A percentile compares a stretch with the other conserved stretches of the same genome.
Evolutionary conservation across 2,329 filamentous ascomycete genomes (phyloP).

Genomic region (Aspergillus bombycis): DNA sequence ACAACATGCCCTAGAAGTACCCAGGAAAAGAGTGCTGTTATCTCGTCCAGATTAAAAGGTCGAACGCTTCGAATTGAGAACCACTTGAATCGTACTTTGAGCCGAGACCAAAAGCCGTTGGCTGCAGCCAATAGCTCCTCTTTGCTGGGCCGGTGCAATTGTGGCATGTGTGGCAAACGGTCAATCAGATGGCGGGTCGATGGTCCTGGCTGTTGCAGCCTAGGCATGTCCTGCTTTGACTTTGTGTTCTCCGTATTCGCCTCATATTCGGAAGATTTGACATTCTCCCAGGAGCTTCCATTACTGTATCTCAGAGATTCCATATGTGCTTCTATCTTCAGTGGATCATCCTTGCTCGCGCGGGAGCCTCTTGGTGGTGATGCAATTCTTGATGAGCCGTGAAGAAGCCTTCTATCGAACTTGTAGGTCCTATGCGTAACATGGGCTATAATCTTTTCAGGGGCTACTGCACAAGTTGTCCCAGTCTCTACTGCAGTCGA

Average conservation of each 20-base stretch:
- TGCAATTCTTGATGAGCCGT: conserved; percentile 21
- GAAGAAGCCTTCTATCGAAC: conserved; percentile 23
- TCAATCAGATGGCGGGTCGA: conserved; percentile 55
- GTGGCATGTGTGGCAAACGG: conserved; percentile 71
- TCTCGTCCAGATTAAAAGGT: conserved; percentile 95
- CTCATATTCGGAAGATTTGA: conserved; percentile 14
- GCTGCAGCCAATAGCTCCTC: conserved; percentile 91
- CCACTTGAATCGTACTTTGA: conserved; percentile 96
- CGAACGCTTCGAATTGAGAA: conserved; percentile 90
- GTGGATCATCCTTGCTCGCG: conserved; percentile 28
- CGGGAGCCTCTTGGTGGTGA: conserved; percentile 39
- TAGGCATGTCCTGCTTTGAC: conserved; percentile 28
- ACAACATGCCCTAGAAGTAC: conserved; percentile 89
- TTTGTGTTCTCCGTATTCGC: conserved; percentile 21
- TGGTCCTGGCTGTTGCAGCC: conserved; percentile 19
- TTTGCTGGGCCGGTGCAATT: conserved; percentile 80
- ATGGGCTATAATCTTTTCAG: conserved; percentile 36
- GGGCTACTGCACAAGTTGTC: conserved; percentile 34
- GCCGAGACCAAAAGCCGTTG: conserved; percentile 86
- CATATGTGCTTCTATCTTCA: conserved; percentile 20
- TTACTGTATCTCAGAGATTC: conserved; percentile 20
- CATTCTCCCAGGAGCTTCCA: conserved; percentile 12
- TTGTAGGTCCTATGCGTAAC: conserved; percentile 27
- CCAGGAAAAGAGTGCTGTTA: conserved; percentile 94
- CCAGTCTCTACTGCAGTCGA: conserved; percentile 38